Evolutionary conservation across 192 early-diverging fungal species (phyloP), one percentile per base, ranked within the genome.

Genomic region (Entomortierella beljakovae): DNA sequence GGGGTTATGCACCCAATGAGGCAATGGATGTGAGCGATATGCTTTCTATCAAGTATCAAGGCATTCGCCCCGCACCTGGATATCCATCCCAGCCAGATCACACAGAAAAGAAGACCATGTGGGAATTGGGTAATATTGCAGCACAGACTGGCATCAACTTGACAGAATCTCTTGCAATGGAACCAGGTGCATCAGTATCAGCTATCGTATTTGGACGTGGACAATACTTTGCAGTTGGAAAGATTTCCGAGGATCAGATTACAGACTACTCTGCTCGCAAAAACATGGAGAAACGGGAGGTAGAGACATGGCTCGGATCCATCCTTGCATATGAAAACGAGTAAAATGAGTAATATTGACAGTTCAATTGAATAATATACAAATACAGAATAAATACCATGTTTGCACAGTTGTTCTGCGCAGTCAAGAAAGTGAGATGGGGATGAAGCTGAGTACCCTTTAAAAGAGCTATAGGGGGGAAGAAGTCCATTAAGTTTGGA

Each of bases 61-160:
- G 96, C 57, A 98, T 98, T 66, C 92, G 96, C 15, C 96, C 96
- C 2, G 96, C 96, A 0, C 95, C 95, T 1, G 96, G 95, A 25
- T 98, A 98, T 71, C 96, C 96, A 28, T 95, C 90, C 26, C 96
- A 98, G 79, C 96, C 96, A 16, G 96, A 98, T 64, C 96, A 98
- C 76, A 92, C 94, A 1, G 96, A 98, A 80, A 98, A 98, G 87
- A 68, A 70, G 59, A 94, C 93, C 28, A 96, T 98, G 94, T 98
- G 96, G 96, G 84, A 92, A 28, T 59, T 98, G 43, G 92, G 90
- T 70, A 87, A 94, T 54, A 92, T 96, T 80, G 82, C 86, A 31
- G 89, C 91, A 71, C 66, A 88, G 61, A 95, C 94, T 11, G 95
- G 93, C 15, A 96, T 98, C 63, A 88, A 84, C 38, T 83, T 98